phyloP scores from a whole-genome alignment of 202 grass and related monocot species.

The Saccharum hybrid region DNA sequence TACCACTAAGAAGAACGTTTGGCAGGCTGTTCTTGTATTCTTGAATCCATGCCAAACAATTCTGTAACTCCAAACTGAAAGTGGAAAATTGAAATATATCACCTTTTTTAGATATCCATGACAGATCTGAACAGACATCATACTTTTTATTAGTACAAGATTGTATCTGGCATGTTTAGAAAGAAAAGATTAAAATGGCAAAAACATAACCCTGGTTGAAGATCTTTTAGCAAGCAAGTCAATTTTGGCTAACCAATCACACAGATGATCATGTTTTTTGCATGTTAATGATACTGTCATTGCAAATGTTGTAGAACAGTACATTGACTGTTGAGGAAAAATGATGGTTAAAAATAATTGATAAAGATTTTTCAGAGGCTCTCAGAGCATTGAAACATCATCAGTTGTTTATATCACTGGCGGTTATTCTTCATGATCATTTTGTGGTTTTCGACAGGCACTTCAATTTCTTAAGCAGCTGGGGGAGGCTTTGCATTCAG shows the following conservation, averaged over 20 bases:
- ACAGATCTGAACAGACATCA: background rate
- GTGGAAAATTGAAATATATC: background rate
- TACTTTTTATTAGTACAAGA: background rate
- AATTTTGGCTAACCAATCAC: background rate
- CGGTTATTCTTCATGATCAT: background rate
- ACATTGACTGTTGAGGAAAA: background rate
- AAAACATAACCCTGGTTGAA: constrained; percentile 5
- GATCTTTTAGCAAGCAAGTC: background rate
- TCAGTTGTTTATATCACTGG: background rate
- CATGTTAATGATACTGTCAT: background rate
- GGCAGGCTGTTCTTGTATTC: background rate
- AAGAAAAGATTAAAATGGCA: background rate
- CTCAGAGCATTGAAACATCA: background rate
- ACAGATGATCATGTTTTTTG: background rate
- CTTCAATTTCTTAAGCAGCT: constrained; percentile 81
- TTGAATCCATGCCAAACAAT: constrained; percentile 9
- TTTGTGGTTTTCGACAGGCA: constrained; percentile 53
- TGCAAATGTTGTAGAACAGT: constrained; percentile 6
- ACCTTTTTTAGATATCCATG: constrained; percentile 3
- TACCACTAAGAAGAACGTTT: background rate
- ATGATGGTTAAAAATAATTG: background rate
- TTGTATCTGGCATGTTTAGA: background rate
- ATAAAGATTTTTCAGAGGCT: background rate
- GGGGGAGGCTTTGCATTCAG: constrained; percentile 73
- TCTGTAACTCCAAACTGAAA: constrained; percentile 10